Conservation (phyloP, 1,139 yeast genomes). For the Geotrichum restrictum region DNA sequence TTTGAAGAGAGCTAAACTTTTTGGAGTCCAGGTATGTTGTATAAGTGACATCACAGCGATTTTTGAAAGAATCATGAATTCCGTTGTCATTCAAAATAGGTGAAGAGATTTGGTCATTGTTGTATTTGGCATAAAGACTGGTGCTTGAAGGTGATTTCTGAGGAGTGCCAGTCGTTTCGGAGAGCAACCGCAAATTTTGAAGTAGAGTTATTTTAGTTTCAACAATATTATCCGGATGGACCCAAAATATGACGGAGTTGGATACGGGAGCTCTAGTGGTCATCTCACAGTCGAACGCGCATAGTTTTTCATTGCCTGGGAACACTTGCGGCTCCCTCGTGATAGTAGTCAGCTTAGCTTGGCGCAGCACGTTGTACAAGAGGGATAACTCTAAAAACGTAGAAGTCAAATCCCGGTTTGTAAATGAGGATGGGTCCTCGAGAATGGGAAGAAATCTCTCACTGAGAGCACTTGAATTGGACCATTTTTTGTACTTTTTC, state of each 20-base stretch:
- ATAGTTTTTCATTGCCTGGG: constrained; percentile 24
- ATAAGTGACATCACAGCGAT: constrained; percentile 18
- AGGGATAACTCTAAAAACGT: constrained; percentile 61
- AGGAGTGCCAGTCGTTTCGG: constrained; percentile 16
- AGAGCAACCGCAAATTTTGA: constrained; percentile 35
- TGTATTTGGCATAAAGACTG: constrained; percentile 1
- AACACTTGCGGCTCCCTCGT: constrained; percentile 19
- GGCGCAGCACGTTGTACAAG: constrained; percentile 50
- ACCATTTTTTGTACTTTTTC: constrained; percentile 72
- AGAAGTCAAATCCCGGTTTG: constrained; percentile 61
- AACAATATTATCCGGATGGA: constrained; percentile 41
- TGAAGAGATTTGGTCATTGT: constrained; percentile 22
- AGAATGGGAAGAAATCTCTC: constrained; percentile 36
- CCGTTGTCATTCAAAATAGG: too few relatives aligned
- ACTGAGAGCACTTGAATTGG: constrained; percentile 25
- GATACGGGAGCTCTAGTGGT: constrained; percentile 31
- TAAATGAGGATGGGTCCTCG: constrained; percentile 50
- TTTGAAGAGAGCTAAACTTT: constrained; percentile 28
- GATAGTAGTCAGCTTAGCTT: constrained; percentile 22
- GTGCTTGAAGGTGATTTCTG: constrained; percentile 5
- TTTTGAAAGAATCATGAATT: too few relatives aligned
- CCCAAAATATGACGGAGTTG: constrained; percentile 39
- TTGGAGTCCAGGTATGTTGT: constrained; percentile 39
- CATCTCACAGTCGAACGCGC: constrained; percentile 41
- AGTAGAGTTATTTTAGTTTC: constrained; percentile 40